These are phyloP conservation scores for Suhomyces coccinellae DNA, from an alignment of 1,139 yeast species.

Conservation along the genomic window DNA sequence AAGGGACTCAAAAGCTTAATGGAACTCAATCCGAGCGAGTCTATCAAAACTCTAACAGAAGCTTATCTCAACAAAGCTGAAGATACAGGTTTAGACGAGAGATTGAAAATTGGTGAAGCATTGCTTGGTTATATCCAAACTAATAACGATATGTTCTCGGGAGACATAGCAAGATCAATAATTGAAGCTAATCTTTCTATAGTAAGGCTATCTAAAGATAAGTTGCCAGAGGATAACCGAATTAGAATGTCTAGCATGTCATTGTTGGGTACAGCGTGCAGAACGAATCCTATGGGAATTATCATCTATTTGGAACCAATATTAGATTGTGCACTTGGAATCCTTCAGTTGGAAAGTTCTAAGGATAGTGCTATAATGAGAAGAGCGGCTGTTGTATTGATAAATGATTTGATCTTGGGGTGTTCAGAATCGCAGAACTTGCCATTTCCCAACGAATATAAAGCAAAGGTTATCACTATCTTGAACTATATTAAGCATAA, in stretches of 20 bases:
- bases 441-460: slow-evolving; percentile 51
- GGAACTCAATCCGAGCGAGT: slow-evolving; percentile 40
- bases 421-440: slow-evolving; percentile 44
- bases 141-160: slow-evolving; percentile 49
- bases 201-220: slow-evolving; percentile 34
- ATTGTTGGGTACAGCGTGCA: slow-evolving; percentile 67
- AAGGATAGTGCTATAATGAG: slow-evolving; percentile 58
- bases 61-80: slow-evolving; percentile 40
- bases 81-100: slow-evolving; percentile 54
- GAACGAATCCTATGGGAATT: slow-evolving; percentile 58
- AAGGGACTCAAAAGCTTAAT: slow-evolving; percentile 70
- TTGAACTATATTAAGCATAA: slow-evolving; percentile 48
- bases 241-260: slow-evolving; percentile 87
- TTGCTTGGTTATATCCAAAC: slow-evolving; percentile 57
- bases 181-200: slow-evolving; percentile 37
- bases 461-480: slow-evolving; percentile 37
- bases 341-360: slow-evolving; percentile 57
- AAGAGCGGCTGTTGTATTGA: slow-evolving; percentile 70
- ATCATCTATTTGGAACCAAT: slow-evolving; percentile 50
- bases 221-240: slow-evolving; percentile 49
- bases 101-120: slow-evolving; percentile 80
- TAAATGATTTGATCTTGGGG: slow-evolving; percentile 61
- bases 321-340: slow-evolving; percentile 75
- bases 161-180: slow-evolving; percentile 31
- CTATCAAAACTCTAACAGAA: slow-evolving; percentile 40